Base-by-base conservation (phyloP, 1,139 yeast genomes). In the Pichia sp. region DNA sequence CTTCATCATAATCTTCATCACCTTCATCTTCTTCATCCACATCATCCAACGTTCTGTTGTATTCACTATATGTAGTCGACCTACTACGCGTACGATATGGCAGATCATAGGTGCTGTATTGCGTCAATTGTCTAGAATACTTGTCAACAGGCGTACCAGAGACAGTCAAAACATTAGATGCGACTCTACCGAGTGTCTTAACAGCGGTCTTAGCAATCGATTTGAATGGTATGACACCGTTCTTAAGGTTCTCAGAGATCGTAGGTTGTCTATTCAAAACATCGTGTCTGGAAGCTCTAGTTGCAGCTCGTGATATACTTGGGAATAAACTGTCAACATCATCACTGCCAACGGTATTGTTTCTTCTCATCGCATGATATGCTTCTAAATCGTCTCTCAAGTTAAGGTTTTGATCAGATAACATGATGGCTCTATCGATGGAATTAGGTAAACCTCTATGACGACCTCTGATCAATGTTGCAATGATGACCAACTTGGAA, bases 391-490 rank as follows among this genome's bases (percentile, higher is more conserved):
- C 71, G 65, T 91, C 99, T 57, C 88, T 76, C 53, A 74, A 70
- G 32, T 75, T 75, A 74, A 90, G 74, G 52, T 79, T 77, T 12
- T 83, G 85, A 51, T 84, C 79, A 3, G 96, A 95, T 47, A 93
- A 67, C 76, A 93, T 83, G 55, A 93, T 86, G 35, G 99, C 99
- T 62, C 99, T 81, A 67, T 93, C 99, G 49, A 94, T 76, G 0
- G 93, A 73, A 62, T 93, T 90, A 1, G 99, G 99, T 51, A 93
- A 73, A 35, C 99, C 99, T 76, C 99, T 87, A 62, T 91, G 98
- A 50, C 97, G 77, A 11, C 99, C 98, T 70, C 99, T 80, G 44
- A 93, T 77, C 84, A 93, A 81, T 83, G 90, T 80, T 6, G 91
- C 94, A 53, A 89, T 83, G 39, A 93, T 81, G 3, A 91, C 88